These are phyloP conservation scores for Phytopythium aichiense DNA, from an alignment of 352 stramenopile species.

Conservation along the genomic window DNA sequence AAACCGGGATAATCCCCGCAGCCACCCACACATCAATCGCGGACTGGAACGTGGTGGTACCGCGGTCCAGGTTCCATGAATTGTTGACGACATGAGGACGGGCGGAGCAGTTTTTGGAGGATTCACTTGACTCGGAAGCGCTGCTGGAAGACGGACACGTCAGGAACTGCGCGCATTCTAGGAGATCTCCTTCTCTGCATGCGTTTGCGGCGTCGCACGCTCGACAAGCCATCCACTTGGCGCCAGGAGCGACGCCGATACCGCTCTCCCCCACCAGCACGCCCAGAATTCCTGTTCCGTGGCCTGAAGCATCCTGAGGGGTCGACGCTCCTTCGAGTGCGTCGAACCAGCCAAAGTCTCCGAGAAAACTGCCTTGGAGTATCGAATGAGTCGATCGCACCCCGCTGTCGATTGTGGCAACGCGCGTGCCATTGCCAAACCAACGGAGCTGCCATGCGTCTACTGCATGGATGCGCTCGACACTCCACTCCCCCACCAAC, in stretches of 20 bases:
- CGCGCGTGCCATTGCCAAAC: constrained; percentile 30
- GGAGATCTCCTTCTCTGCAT: constrained; percentile 31
- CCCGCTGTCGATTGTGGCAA: constrained; percentile 46
- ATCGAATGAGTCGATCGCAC: constrained; percentile 30
- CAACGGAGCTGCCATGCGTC: constrained; percentile 33
- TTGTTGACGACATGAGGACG: constrained; percentile 64
- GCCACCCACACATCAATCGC: constrained; percentile 45
- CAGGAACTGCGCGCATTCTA: constrained; percentile 43
- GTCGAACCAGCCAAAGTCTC: constrained; percentile 51
- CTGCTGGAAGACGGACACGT: constrained; percentile 25
- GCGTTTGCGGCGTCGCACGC: constrained; percentile 23
- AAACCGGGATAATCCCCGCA: constrained; percentile 49
- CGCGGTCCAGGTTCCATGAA: constrained; percentile 50
- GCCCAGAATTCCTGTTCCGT: constrained; percentile 35
- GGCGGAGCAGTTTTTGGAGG: constrained; percentile 29
- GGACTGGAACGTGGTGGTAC: constrained; percentile 13
- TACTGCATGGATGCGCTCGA: constrained; percentile 34
- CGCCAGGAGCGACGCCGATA: constrained; percentile 31
- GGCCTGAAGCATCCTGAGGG: constrained; percentile 30
- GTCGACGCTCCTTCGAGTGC: constrained; percentile 19
- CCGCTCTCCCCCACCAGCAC: constrained; percentile 22
- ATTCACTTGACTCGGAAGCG: neutral
- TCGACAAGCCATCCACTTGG: constrained; percentile 40
- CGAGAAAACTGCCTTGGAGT: constrained; percentile 27
- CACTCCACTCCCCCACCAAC: constrained; percentile 30